Base-by-base conservation (phyloP, 176 grass and related monocot species). In the Saccharum officinarum region DNA sequence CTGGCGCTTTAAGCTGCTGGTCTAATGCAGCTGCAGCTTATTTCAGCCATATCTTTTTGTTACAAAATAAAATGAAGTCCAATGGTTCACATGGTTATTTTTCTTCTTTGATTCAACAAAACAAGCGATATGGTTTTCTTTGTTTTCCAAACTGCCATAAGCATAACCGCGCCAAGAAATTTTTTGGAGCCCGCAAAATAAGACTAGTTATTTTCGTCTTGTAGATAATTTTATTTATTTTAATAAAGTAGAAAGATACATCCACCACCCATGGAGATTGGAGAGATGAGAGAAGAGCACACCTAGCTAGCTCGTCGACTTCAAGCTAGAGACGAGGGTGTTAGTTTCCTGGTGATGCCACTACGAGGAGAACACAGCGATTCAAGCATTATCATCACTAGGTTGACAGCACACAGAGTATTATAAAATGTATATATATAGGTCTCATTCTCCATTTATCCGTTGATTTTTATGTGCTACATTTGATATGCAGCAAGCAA, bases 311-410 rank as follows among this genome's bases (percentile, higher is more conserved):
- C 2, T 55, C 22, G 1, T 8, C n/a, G 1, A 67, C 67, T 77
- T 77, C 45, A 38, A 16, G 34, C 33, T 33, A 33, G 41, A 72
- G 11, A 47, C 4, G 31, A 65, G n/a, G 15, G 8, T 33, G 33
- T 86, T 57, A 16, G 33, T 86, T 74, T 71, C n/a, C 57, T 15
- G 9, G 7, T 54, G 77, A 81, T 42, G 69, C 37, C 11, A 73
- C 30, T 15, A 40, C 3, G 47, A 46, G 46, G 71, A 46, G 46
- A 49, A 49, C 46, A 49, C 13, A 15, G 16, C 46, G 46, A 15
- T 4, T 71, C 39, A 9, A 7, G 22, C 70, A 31, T 38, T 79
- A 22, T 31, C 76, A 71, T 41, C 76, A 62, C 12, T 59, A 17
- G 39, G 47, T 22, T 37, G 55, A 26, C 26, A 37, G 22, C 33